Conservation (phyloP, 805 yeast species). For the Hagleromyces aurorensis region DNA sequence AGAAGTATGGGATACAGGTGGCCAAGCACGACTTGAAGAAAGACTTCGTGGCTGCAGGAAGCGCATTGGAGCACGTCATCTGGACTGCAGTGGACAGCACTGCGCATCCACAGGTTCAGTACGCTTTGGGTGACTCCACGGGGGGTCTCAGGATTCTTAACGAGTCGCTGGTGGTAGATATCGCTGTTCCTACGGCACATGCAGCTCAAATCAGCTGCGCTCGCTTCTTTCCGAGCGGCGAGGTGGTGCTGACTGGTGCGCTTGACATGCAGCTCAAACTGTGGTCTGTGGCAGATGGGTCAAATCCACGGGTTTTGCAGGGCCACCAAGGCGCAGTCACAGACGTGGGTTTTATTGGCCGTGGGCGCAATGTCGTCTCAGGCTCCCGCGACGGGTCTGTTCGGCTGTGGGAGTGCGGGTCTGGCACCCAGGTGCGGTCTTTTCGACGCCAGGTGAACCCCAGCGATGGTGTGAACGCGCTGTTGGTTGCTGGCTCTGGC, state of each 20-base stretch:
- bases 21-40: conserved; percentile 7
- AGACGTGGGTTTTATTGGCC: conserved; percentile 45
- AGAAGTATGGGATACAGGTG: conserved; percentile 11
- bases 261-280: conserved; percentile 51
- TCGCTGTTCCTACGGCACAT: conserved; percentile 39
- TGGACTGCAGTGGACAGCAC: conserved; percentile 33
- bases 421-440: conserved; percentile 38
- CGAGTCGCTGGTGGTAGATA: conserved; percentile 8
- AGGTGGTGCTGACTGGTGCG: conserved; percentile 53
- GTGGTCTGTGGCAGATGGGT: conserved; percentile 47
- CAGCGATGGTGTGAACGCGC: conserved; percentile 31
- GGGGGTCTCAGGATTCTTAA: conserved; percentile 30
- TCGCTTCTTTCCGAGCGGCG: conserved; percentile 54
- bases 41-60: conserved; percentile 1
- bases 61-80: conserved; percentile 4
- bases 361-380: conserved; percentile 60
- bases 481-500: too few relatives aligned
- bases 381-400: conserved; percentile 49
- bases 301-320: conserved; percentile 41
- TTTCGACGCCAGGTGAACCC: conserved; percentile 33
- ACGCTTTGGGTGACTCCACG: conserved; percentile 29
- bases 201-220: conserved; percentile 37
- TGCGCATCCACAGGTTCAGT: conserved; percentile 19
- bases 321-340: conserved; percentile 45
- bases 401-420: conserved; percentile 63